Percentiles rank a stretch among this genome's conserved stretches.
These are phyloP conservation scores for Globisporangium paroecandrum DNA, from an alignment of 352 stramenopile species.

Conservation along the genomic window DNA sequence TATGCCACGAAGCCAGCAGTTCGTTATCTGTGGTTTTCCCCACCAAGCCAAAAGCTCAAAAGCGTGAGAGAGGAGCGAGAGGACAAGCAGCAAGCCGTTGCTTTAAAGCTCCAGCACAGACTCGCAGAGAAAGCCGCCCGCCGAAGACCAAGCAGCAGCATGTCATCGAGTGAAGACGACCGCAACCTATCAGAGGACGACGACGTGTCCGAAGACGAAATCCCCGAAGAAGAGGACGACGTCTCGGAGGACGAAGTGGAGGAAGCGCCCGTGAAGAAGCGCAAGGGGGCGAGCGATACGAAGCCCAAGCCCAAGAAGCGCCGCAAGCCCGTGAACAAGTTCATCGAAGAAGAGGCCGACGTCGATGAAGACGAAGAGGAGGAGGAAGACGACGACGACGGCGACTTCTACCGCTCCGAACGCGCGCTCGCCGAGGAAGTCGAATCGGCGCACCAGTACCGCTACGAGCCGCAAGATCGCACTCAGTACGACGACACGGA, in stretches of 20 bases:
- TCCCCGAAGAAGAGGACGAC: conserved; percentile 65
- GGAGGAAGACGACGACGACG: conserved; percentile 78
- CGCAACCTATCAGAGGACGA: conserved; percentile 67
- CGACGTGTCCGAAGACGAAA: conserved; percentile 55
- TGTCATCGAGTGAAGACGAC: conserved; percentile 88
- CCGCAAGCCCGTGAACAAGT: conserved; percentile 83
- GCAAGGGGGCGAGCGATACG: conserved; percentile 46
- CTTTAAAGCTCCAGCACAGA: neutral
- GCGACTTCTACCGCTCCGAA: conserved; percentile 76
- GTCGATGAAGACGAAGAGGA: conserved; percentile 87
- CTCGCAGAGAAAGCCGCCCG: neutral
- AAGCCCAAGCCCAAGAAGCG: conserved; percentile 85
- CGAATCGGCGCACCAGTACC: conserved; percentile 55
- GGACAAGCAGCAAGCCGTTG: conserved; percentile 1
- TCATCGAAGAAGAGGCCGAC: conserved; percentile 87
- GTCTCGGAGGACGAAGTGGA: conserved; percentile 39
- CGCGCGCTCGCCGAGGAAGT: conserved; percentile 76
- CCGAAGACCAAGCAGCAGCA: conserved; percentile 16
- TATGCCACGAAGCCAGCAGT: neutral
- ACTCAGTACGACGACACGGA: conserved; percentile 75
- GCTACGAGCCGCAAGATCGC: conserved; percentile 76
- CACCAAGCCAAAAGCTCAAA: neutral
- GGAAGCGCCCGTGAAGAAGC: conserved; percentile 65
- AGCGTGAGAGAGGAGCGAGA: neutral
- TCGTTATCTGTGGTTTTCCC: neutral